Evolutionary conservation across 805 yeast genomes (phyloP).

Genomic region (Ogataea methylovora): DNA sequence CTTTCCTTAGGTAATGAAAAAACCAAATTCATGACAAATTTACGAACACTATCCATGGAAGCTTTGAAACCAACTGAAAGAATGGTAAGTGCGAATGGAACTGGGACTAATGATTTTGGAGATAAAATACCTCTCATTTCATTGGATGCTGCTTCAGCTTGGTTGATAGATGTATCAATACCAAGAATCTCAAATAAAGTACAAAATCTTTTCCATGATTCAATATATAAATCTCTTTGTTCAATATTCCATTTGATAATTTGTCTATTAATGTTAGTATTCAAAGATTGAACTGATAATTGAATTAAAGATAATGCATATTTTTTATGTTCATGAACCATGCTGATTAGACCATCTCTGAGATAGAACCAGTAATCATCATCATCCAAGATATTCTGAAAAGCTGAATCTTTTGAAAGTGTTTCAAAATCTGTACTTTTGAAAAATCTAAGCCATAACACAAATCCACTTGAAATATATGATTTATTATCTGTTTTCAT

Average conservation of each 20-base stretch:
- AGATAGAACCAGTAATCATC: slow-evolving; percentile 48
- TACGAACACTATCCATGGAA: slow-evolving; percentile 70
- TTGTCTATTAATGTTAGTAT: slow-evolving; percentile 24
- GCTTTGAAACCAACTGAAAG: slow-evolving; percentile 71
- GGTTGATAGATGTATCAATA: slow-evolving; percentile 80
- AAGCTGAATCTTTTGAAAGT: slow-evolving; percentile 9
- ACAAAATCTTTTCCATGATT: slow-evolving; percentile 64
- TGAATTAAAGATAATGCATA: slow-evolving; percentile 60
- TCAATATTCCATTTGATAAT: slow-evolving; percentile 38
- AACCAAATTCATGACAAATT: slow-evolving; percentile 49
- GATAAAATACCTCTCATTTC: slow-evolving; percentile 53
- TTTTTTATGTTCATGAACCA: slow-evolving; percentile 62
- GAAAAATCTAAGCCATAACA: slow-evolving; percentile 52
- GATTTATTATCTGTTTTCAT: slow-evolving; percentile 20
- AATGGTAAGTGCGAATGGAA: slow-evolving; percentile 68
- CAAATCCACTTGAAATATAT: slow-evolving; percentile 33
- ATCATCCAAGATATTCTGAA: slow-evolving; percentile 22
- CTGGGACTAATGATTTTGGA: slow-evolving; percentile 44
- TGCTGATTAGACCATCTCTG: slow-evolving; percentile 48
- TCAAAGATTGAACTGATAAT: slow-evolving; percentile 43
- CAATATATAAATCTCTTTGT: slow-evolving; percentile 23
- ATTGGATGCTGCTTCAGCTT: slow-evolving; percentile 65
- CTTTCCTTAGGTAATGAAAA: slow-evolving; percentile 42
- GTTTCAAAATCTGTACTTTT: slow-evolving; percentile 12
- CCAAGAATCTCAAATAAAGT: slow-evolving; percentile 77